phyloP scores from a whole-genome alignment of 2,329 filamentous ascomycete genomes.

The Ilyonectria sp. region DNA sequence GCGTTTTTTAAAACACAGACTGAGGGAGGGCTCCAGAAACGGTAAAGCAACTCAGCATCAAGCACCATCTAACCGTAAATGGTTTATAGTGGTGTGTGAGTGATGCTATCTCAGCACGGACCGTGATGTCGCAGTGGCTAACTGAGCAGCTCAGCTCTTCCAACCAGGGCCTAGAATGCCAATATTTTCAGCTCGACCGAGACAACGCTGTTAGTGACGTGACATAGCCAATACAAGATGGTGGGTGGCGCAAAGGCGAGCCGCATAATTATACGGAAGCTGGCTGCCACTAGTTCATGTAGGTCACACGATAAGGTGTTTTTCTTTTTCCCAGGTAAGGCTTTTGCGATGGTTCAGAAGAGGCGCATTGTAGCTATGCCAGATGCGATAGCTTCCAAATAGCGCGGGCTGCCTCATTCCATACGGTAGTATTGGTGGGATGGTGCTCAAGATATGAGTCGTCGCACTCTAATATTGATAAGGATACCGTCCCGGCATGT shows the following conservation, averaged over 20 bases:
- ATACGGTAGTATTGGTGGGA: background rate
- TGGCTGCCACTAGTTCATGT: too few relatives aligned
- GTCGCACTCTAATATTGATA: background rate
- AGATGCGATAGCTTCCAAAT: background rate
- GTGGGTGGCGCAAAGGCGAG: background rate
- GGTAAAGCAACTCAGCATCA: background rate
- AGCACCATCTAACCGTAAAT: background rate
- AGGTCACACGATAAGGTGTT: background rate
- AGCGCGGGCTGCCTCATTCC: background rate
- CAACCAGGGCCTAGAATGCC: background rate
- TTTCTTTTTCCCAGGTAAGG: background rate
- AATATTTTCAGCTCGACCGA: conserved; percentile 1
- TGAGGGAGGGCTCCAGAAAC: background rate
- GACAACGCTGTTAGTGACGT: background rate
- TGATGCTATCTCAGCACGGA: background rate
- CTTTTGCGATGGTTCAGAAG: background rate
- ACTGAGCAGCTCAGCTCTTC: background rate
- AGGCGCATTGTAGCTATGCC: background rate
- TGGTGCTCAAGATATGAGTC: background rate
- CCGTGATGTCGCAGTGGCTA: background rate
- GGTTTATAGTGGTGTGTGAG: background rate
- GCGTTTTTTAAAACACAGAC: background rate
- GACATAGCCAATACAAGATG: background rate
- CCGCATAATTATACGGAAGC: background rate
- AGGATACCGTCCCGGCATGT: too few relatives aligned